Percentiles rank a stretch among this genome's conserved stretches.
These are phyloP conservation scores for Epichloe sp. DNA, from an alignment of 2,329 filamentous ascomycete genomes.

Conservation along the genomic window DNA sequence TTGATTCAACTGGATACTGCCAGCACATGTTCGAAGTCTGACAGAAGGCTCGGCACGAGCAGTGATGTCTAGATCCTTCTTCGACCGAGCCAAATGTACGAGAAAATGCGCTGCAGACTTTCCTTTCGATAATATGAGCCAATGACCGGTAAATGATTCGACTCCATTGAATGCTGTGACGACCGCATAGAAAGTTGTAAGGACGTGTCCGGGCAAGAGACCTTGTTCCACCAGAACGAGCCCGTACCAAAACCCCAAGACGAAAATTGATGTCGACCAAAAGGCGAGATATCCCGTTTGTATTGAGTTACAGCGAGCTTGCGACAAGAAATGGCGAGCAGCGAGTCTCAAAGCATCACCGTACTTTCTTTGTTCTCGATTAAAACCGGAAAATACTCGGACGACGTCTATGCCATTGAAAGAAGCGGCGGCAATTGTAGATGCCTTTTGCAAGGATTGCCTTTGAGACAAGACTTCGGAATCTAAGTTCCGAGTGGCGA, in stretches of 20 bases:
- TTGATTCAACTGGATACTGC: conserved; percentile 56
- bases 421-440: conserved; percentile 57
- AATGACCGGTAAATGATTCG: conserved; percentile 61
- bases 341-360: conserved; percentile 40
- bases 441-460: conserved; percentile 50
- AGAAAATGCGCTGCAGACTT: conserved; percentile 58
- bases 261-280: conserved; percentile 66
- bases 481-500: conserved; percentile 49
- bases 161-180: conserved; percentile 65
- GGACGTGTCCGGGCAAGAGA: conserved; percentile 49
- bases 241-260: conserved; percentile 84
- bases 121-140: conserved; percentile 67
- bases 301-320: conserved; percentile 54
- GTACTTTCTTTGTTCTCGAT: conserved; percentile 57
- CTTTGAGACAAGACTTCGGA: conserved; percentile 58
- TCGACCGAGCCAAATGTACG: conserved; percentile 24
- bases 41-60: not conserved
- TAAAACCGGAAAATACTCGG: conserved; percentile 71
- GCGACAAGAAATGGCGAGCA: conserved; percentile 49
- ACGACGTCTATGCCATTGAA: conserved; percentile 69
- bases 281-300: conserved; percentile 65
- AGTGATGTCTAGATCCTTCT: not conserved
- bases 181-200: conserved; percentile 78
- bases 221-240: conserved; percentile 52
- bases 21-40: conserved; percentile 36